Evolutionary conservation across 768 basidiomycete species (phyloP).

Genomic region (Podaxis carcinomalis): DNA sequence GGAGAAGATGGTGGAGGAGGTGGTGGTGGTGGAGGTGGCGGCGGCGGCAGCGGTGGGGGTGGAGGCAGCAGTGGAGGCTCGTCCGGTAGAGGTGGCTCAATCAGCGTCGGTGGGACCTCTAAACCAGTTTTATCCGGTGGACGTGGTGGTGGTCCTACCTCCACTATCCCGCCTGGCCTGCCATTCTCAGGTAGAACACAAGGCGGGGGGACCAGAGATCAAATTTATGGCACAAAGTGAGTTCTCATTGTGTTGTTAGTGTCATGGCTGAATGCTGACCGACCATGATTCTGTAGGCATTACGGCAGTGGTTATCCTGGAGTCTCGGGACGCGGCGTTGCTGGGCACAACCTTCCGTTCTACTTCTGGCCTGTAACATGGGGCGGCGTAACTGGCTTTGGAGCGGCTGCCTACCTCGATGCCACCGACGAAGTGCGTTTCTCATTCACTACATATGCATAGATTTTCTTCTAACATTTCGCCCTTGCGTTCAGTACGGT

Average conservation of each 20-base stretch:
- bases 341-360: conserved; percentile 53
- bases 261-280: neutral
- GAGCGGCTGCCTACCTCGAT: conserved; percentile 20
- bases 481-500: conserved; percentile 34
- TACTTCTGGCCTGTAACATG: conserved; percentile 54
- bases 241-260: neutral
- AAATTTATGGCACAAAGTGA: neutral
- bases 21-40: too few relatives aligned
- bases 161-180: neutral
- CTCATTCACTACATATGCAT: neutral
- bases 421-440: conserved; percentile 32
- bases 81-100: neutral
- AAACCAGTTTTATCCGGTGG: neutral
- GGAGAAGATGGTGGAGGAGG: neutral
- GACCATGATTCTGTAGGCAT: neutral
- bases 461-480: neutral
- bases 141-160: neutral
- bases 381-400: conserved; percentile 17
- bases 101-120: neutral
- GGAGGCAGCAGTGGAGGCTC: neutral
- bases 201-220: neutral
- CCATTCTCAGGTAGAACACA: neutral
- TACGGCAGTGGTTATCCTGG: conserved; percentile 61
- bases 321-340: conserved; percentile 37
- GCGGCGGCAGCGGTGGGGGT: neutral